Evolutionary conservation across 2,329 filamentous ascomycete genomes (phyloP).

Genomic region (Onygenales sp.): DNA sequence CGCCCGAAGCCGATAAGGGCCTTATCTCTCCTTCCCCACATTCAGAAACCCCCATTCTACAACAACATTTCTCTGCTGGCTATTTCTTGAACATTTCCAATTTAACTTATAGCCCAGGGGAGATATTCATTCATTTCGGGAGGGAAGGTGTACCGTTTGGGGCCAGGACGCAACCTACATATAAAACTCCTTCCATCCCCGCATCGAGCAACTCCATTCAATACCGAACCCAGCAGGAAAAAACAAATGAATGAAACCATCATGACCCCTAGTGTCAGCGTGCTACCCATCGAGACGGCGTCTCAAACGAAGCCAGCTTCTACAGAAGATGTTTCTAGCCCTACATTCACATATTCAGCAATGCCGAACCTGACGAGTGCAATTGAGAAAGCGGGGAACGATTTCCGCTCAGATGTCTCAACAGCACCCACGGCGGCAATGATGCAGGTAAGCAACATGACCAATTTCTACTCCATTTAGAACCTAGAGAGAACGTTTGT

Average conservation of each 20-base stretch:
- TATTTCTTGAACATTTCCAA: too few species aligned
- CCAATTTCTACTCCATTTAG: neutral
- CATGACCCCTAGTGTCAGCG: neutral
- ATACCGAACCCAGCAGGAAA: neutral
- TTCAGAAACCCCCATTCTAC: too few species aligned
- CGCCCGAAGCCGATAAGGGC: too few species aligned
- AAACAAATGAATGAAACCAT: neutral
- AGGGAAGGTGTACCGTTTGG: too few species aligned
- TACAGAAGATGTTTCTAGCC: neutral
- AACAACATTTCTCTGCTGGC: too few species aligned
- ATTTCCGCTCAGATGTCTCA: slow-evolving; percentile 21
- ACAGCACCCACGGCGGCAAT: slow-evolving; percentile 19
- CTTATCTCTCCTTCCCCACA: too few species aligned
- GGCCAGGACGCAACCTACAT: too few species aligned
- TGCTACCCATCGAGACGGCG: neutral
- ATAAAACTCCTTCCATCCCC: too few species aligned
- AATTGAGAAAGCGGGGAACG: slow-evolving; percentile 9
- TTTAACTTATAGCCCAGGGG: too few species aligned
- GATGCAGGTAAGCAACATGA: slow-evolving; percentile 16
- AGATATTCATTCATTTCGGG: too few species aligned
- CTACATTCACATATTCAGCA: slow-evolving; percentile 2
- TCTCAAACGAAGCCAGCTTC: neutral
- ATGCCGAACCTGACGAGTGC: slow-evolving; percentile 8
- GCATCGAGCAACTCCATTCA: neutral
- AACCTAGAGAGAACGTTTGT: neutral